Conservation (phyloP, 306 rosid species). For the Ziziphus jujuba region DNA sequence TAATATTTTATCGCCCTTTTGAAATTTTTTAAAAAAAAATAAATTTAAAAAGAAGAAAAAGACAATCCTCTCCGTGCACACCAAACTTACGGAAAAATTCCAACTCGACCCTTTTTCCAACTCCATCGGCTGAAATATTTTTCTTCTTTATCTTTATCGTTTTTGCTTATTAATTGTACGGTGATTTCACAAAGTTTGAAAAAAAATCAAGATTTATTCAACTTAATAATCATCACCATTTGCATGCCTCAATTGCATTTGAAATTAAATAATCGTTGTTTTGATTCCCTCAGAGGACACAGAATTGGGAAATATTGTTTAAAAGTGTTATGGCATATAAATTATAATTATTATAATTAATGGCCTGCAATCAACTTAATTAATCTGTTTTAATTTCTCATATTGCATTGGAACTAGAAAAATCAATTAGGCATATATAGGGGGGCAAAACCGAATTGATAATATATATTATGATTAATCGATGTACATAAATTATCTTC, state of each 20-base stretch:
- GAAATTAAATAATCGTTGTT: neutral
- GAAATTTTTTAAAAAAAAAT: no score
- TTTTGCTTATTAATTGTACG: neutral
- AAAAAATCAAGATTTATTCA: no score
- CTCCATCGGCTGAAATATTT: neutral
- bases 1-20: conserved; percentile 12
- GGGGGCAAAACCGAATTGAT: no score
- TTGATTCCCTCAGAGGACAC: neutral
- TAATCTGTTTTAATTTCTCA: no score
- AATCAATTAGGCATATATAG: no score
- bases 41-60: no score
- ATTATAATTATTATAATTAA: neutral
- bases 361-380: neutral
- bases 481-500: no score
- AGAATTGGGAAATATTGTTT: neutral
- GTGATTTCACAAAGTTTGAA: no score
- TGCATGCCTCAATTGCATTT: no score
- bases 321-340: neutral
- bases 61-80: conserved; percentile 4
- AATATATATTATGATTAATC: no score
- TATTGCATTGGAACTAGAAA: no score
- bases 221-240: no score
- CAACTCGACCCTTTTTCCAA: neutral
- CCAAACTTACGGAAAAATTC: conserved; percentile 17
- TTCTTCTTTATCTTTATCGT: neutral